Evolutionary conservation across 495 filamentous ascomycete genomes (phyloP).

Genomic region (Trichoderma gamsii): DNA sequence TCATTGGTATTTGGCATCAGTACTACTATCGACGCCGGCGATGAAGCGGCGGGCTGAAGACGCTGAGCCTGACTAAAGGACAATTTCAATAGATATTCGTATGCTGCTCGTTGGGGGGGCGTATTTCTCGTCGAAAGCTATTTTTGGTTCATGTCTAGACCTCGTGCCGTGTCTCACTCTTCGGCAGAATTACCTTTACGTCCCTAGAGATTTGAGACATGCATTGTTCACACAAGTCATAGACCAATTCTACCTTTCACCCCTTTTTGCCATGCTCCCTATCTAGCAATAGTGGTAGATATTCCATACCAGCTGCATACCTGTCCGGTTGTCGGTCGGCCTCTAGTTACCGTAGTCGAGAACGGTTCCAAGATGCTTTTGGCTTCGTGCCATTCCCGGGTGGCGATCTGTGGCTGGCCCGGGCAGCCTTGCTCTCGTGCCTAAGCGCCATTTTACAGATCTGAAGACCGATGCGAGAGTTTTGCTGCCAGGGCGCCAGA

Average conservation of each 20-base stretch:
- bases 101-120: not conserved
- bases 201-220: not conserved
- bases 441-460: too few relatives aligned
- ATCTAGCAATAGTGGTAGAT: not conserved
- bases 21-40: too few relatives aligned
- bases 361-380: conserved; percentile 1
- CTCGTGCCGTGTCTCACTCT: not conserved
- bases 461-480: not conserved
- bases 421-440: too few relatives aligned
- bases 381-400: conserved; percentile 1
- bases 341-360: not conserved
- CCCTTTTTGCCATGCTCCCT: not conserved
- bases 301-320: not conserved
- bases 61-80: too few relatives aligned
- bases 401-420: conserved; percentile 2
- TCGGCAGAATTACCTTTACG: not conserved
- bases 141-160: not conserved
- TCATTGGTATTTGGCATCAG: too few relatives aligned
- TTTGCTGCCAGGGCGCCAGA: not conserved
- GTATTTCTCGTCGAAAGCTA: not conserved
- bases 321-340: not conserved
- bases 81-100: not conserved
- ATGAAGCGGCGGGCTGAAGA: too few relatives aligned
- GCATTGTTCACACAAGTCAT: not conserved
- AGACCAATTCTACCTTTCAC: not conserved